phyloP scores from a whole-genome alignment of 805 yeast species.

The Metschnikowia bowlesiae region DNA sequence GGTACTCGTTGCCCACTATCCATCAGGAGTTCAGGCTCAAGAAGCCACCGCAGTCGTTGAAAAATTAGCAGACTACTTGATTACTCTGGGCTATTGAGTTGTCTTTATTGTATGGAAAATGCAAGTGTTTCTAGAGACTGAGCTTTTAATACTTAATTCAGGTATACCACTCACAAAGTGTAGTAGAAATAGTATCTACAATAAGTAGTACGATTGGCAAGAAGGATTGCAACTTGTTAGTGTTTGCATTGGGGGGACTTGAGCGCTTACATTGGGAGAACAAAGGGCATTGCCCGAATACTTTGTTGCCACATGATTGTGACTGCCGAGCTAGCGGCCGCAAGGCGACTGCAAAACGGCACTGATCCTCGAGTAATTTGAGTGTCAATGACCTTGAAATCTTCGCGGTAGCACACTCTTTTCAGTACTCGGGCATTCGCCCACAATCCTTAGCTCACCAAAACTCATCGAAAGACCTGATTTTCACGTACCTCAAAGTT shows the following conservation, averaged over 20 bases:
- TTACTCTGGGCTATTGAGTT: conserved; percentile 73
- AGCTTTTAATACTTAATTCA: not conserved
- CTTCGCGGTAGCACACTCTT: not conserved
- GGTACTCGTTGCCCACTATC: conserved; percentile 89
- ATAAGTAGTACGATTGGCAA: not conserved
- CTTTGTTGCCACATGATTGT: not conserved
- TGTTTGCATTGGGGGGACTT: too few relatives aligned
- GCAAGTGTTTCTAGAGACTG: not conserved
- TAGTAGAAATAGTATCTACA: not conserved
- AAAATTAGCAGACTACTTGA: conserved; percentile 91
- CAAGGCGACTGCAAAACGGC: not conserved
- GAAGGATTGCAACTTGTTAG: not conserved
- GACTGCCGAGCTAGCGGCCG: not conserved
- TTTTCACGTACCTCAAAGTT: not conserved
- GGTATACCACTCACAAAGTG: not conserved
- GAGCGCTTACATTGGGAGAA: too few relatives aligned
- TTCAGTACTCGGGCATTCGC: not conserved
- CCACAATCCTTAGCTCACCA: not conserved
- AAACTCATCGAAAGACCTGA: not conserved
- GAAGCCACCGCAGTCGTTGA: conserved; percentile 94
- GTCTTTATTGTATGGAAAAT: not conserved
- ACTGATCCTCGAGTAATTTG: not conserved
- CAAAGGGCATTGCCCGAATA: too few relatives aligned
- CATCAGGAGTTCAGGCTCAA: conserved; percentile 85
- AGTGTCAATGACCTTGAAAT: not conserved